phyloP scores from a whole-genome alignment of 495 filamentous ascomycete genomes.

The Staphylotrichum longicolle region DNA sequence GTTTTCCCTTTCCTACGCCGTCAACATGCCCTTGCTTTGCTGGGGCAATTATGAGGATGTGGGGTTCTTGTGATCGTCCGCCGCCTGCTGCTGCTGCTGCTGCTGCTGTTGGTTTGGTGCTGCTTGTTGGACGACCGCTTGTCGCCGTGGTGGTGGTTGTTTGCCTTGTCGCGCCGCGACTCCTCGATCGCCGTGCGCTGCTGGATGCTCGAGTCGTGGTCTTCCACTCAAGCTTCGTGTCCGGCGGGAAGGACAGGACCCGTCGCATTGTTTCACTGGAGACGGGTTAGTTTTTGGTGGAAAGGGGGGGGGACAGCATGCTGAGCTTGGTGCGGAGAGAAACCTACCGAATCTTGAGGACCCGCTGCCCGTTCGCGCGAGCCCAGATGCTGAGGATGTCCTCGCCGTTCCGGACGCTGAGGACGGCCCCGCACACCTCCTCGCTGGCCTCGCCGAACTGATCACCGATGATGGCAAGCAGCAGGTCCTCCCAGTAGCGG shows the following conservation, averaged over 20 bases:
- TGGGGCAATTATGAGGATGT: constrained; percentile 17
- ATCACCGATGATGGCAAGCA: constrained; percentile 88
- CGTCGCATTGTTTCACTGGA: constrained; percentile 88
- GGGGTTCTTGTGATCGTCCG: constrained; percentile 26
- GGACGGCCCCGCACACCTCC: constrained; percentile 89
- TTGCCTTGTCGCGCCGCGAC: constrained; percentile 71
- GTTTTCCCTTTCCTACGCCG: constrained; percentile 8
- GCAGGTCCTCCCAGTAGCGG: constrained; percentile 95
- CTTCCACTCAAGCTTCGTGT: constrained; percentile 92
- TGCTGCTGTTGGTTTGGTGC: constrained; percentile 30
- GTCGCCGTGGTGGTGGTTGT: constrained; percentile 46
- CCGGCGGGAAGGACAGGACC: constrained; percentile 74
- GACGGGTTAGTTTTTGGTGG: constrained; percentile 14
- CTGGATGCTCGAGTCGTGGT: constrained; percentile 79
- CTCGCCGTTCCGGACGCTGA: constrained; percentile 92
- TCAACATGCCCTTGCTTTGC: not conserved
- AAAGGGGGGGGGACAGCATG: constrained; percentile 12
- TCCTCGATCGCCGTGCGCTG: constrained; percentile 80
- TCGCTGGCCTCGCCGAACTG: constrained; percentile 93
- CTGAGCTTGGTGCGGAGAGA: not conserved
- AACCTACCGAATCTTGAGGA: constrained; percentile 91
- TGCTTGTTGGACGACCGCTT: constrained; percentile 39
- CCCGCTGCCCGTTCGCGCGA: constrained; percentile 82
- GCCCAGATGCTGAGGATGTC: constrained; percentile 98
- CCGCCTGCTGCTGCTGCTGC: constrained; percentile 29